Evolutionary conservation across 2,329 filamentous ascomycete genomes (phyloP).

Genomic region (Apiospora pterosperma): DNA sequence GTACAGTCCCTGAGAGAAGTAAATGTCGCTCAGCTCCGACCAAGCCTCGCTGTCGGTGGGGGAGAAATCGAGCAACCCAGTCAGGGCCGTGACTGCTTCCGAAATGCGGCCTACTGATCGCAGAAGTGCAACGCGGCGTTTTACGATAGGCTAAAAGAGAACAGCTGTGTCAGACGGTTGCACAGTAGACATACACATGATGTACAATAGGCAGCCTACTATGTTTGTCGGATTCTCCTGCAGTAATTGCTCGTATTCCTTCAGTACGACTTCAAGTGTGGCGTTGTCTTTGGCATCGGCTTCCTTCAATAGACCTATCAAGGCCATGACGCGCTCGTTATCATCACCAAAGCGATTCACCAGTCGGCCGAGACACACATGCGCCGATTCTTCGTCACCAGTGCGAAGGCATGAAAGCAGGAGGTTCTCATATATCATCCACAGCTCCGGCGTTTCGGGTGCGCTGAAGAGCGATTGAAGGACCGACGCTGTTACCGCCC

Average conservation of each 20-base stretch:
- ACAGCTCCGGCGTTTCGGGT: constrained; percentile 74
- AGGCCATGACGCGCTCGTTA: constrained; percentile 83
- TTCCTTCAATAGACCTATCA: constrained; percentile 81
- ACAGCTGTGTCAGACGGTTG: constrained; percentile 6
- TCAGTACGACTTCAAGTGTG: constrained; percentile 66
- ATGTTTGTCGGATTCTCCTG: constrained; percentile 74
- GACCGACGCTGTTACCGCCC: constrained; percentile 52
- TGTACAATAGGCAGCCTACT: constrained; percentile 45
- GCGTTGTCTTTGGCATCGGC: constrained; percentile 66
- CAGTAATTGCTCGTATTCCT: constrained; percentile 75
- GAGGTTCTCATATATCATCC: constrained; percentile 84
- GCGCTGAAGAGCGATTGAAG: constrained; percentile 51
- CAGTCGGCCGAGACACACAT: constrained; percentile 70
- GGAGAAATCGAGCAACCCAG: constrained; percentile 73
- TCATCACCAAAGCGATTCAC: constrained; percentile 74
- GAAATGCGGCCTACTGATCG: constrained; percentile 65
- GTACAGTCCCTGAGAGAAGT: constrained; percentile 74
- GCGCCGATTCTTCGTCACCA: constrained; percentile 76
- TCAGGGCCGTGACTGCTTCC: constrained; percentile 74
- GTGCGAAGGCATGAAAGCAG: constrained; percentile 80
- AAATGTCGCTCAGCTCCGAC: constrained; percentile 87
- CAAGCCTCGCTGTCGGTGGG: constrained; percentile 92
- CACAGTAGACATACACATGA: not conserved
- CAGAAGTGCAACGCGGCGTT: constrained; percentile 78
- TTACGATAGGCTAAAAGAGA: constrained; percentile 66